These are phyloP conservation scores for Closterium sp. DNA, from an alignment of 139 green algal genomes.

Conservation along the genomic window DNA sequence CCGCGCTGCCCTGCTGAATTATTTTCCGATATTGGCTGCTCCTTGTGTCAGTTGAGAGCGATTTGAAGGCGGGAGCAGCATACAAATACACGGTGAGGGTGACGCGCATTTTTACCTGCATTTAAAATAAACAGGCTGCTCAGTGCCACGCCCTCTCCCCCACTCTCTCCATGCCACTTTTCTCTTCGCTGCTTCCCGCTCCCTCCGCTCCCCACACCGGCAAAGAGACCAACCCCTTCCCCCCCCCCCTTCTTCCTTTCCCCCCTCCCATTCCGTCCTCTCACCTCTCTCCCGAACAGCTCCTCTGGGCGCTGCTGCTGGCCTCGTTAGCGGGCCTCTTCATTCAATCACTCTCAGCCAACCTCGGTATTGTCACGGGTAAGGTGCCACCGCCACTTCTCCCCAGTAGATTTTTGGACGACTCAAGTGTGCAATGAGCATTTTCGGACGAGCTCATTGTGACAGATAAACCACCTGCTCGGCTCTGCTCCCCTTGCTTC, in stretches of 20 bases:
- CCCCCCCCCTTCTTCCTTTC: neutral
- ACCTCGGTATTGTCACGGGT: slow-evolving; percentile 78
- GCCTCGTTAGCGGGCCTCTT: slow-evolving; percentile 73
- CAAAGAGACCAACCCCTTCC: neutral
- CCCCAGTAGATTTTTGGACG: neutral
- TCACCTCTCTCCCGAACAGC: neutral
- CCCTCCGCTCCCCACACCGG: no score
- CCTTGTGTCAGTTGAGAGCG: slow-evolving; percentile 44
- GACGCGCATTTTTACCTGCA: no score
- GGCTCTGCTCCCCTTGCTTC: no score
- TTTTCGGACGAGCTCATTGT: no score
- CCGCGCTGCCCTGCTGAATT: neutral
- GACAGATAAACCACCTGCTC: no score
- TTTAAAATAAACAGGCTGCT: no score
- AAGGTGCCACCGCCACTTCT: neutral
- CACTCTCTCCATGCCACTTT: no score
- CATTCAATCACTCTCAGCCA: slow-evolving; percentile 77
- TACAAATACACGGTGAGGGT: slow-evolving; percentile 50
- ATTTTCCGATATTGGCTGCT: neutral
- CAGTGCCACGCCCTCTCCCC: no score
- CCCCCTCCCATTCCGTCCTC: no score
- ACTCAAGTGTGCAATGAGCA: no score
- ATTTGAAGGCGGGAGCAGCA: slow-evolving; percentile 43
- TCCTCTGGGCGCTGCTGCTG: slow-evolving; percentile 75
- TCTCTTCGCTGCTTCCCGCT: no score